Conservation (phyloP, 495 filamentous ascomycete genomes). For the Lasiosphaeriaceae sp. region DNA sequence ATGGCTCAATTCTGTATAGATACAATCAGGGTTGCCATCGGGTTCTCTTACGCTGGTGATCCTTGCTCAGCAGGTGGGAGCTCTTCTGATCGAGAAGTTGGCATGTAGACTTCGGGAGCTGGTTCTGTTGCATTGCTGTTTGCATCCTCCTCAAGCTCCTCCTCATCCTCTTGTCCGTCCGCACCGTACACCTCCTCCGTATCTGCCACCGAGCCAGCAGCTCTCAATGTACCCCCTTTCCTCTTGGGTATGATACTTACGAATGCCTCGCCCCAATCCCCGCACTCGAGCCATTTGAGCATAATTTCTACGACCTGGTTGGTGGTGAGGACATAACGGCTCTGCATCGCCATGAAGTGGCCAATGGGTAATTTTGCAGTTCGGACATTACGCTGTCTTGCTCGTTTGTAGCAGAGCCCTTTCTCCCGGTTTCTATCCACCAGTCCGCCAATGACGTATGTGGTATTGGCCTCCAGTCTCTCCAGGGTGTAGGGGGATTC, state of each 20-base stretch:
- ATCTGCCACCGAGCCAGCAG: constrained; percentile 24
- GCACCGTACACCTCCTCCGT: constrained; percentile 14
- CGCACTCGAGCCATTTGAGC: constrained; percentile 80
- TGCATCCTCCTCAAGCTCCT: not conserved
- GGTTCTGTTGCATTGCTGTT: not conserved
- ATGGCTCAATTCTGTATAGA: no score
- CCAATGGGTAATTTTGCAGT: constrained; percentile 92
- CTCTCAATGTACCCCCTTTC: constrained; percentile 64
- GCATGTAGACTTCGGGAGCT: no score
- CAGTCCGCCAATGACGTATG: constrained; percentile 89
- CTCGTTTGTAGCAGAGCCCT: constrained; percentile 82
- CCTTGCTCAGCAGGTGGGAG: no score
- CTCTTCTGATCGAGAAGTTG: no score
- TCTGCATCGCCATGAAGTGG: constrained; percentile 84
- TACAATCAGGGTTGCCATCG: no score
- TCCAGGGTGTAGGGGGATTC: constrained; percentile 80
- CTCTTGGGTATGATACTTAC: constrained; percentile 78
- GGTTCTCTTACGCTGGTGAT: no score
- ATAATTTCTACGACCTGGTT: constrained; percentile 98
- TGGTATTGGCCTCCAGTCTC: constrained; percentile 74
- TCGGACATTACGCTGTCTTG: constrained; percentile 66
- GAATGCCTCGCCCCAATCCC: constrained; percentile 89
- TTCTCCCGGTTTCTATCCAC: constrained; percentile 97
- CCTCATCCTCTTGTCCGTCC: not conserved
- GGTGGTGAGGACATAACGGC: constrained; percentile 76